Evolutionary conservation across 2,329 filamentous ascomycete genomes (phyloP).

Genomic region (Aspergillus sp.): DNA sequence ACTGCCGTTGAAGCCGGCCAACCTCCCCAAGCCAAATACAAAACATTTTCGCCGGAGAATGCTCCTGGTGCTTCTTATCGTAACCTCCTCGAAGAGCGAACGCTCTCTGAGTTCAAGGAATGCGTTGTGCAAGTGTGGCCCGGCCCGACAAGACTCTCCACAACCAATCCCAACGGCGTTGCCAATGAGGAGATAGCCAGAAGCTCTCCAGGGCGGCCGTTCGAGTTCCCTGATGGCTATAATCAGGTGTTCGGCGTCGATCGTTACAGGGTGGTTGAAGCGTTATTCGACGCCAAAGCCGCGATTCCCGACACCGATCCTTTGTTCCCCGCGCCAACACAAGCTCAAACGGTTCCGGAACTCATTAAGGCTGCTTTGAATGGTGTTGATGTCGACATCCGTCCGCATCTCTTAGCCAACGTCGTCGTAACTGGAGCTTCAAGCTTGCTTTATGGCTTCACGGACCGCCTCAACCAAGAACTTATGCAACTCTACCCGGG

Average conservation of each 20-base stretch:
- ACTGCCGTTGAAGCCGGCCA: conserved; percentile 82
- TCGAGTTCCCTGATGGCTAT: conserved; percentile 95
- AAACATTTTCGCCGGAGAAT: conserved; percentile 62
- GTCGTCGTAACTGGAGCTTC: conserved; percentile 90
- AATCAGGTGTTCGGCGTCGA: conserved; percentile 94
- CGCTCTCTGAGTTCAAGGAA: conserved; percentile 96
- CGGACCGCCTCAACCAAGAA: conserved; percentile 84
- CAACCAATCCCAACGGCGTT: conserved; percentile 51
- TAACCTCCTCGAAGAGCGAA: conserved; percentile 83
- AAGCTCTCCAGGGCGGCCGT: conserved; percentile 75
- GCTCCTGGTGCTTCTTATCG: conserved; percentile 70
- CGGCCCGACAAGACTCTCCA: conserved; percentile 67
- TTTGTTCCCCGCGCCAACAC: conserved; percentile 55
- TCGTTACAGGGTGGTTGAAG: conserved; percentile 81
- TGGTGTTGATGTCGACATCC: conserved; percentile 84
- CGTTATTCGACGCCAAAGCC: conserved; percentile 83
- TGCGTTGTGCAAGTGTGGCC: conserved; percentile 93
- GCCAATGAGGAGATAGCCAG: conserved; percentile 74
- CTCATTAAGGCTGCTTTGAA: conserved; percentile 75
- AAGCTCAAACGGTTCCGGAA: conserved; percentile 77
- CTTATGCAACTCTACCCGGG: conserved; percentile 79
- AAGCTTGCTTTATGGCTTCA: conserved; percentile 86
- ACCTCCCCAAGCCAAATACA: conserved; percentile 73
- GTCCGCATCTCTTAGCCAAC: conserved; percentile 79
- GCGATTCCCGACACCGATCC: conserved; percentile 57